A percentile compares a stretch with the other conserved stretches of the same genome.
Conservation (phyloP, 192 early-diverging fungal genomes). For the Coemansia sp. region DNA sequence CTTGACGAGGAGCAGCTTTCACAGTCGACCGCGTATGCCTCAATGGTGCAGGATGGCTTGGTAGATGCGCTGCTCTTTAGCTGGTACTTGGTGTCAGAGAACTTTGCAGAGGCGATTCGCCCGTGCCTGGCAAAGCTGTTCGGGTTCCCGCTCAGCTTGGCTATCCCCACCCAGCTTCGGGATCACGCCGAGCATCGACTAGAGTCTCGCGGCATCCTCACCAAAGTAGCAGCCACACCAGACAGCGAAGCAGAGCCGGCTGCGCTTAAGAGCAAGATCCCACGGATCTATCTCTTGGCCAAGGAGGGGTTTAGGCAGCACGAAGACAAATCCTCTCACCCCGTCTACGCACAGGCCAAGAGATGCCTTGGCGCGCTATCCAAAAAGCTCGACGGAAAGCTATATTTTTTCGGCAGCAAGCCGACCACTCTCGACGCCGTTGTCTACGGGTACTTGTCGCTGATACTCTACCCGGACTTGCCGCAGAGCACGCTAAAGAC, state of each 20-base stretch:
- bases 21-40: slow-evolving; percentile 52
- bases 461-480: slow-evolving; percentile 72
- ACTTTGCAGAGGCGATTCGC: slow-evolving; percentile 71
- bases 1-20: slow-evolving; percentile 37
- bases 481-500: slow-evolving; percentile 48
- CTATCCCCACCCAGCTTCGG: slow-evolving; percentile 71
- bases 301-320: slow-evolving; percentile 52
- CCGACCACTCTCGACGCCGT: slow-evolving; percentile 77
- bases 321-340: slow-evolving; percentile 35
- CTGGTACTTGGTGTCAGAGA: slow-evolving; percentile 79
- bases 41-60: slow-evolving; percentile 75
- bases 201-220: slow-evolving; percentile 18
- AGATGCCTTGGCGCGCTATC: slow-evolving; percentile 66
- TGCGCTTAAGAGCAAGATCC: slow-evolving; percentile 17
- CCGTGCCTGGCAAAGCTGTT: slow-evolving; percentile 70
- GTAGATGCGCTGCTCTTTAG: slow-evolving; percentile 77
- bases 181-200: slow-evolving; percentile 68
- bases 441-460: slow-evolving; percentile 78
- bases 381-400: slow-evolving; percentile 68
- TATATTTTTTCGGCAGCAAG: slow-evolving; percentile 80
- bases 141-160: slow-evolving; percentile 63
- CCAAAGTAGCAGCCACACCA: slow-evolving; percentile 8
- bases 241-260: background rate
- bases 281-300: slow-evolving; percentile 29
- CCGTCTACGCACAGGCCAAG: slow-evolving; percentile 70